Percentiles rank a stretch among this genome's conserved stretches.
phyloP scores from a whole-genome alignment of 768 basidiomycete species.

The Asterophora parasitica region DNA sequence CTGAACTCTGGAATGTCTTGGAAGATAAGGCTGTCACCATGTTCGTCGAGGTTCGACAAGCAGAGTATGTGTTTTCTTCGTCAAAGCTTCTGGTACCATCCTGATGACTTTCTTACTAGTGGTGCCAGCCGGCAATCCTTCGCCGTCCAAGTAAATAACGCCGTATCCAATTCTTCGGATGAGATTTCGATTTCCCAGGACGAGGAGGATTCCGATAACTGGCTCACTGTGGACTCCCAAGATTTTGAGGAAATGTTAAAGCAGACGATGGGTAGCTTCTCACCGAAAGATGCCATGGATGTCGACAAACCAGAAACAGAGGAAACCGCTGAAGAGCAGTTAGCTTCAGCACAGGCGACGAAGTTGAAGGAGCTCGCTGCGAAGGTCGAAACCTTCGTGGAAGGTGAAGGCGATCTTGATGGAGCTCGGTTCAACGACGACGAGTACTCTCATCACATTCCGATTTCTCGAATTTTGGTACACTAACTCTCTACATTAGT shows the following conservation, averaged over 20 bases:
- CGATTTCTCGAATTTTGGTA: not conserved
- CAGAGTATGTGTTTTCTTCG: constrained; percentile 52
- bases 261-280: constrained; percentile 29
- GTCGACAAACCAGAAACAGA: constrained; percentile 30
- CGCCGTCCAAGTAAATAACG: constrained; percentile 62
- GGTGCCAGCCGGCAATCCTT: constrained; percentile 70
- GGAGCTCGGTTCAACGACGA: constrained; percentile 88
- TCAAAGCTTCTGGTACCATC: not conserved
- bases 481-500: constrained; percentile 29
- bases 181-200: not conserved
- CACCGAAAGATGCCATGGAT: constrained; percentile 38
- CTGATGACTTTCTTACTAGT: constrained; percentile 24
- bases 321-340: constrained; percentile 39
- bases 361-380: constrained; percentile 72
- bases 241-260: constrained; percentile 74
- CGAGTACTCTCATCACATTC: constrained; percentile 50
- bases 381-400: constrained; percentile 87
- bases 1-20: constrained; percentile 64
- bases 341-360: constrained; percentile 62
- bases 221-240: constrained; percentile 78
- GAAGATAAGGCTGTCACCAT: constrained; percentile 67
- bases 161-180: constrained; percentile 37
- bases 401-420: constrained; percentile 83
- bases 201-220: constrained; percentile 49
- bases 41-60: constrained; percentile 57